phyloP scores from a whole-genome alignment of 768 basidiomycete species.

The Termitomyces sp. region DNA sequence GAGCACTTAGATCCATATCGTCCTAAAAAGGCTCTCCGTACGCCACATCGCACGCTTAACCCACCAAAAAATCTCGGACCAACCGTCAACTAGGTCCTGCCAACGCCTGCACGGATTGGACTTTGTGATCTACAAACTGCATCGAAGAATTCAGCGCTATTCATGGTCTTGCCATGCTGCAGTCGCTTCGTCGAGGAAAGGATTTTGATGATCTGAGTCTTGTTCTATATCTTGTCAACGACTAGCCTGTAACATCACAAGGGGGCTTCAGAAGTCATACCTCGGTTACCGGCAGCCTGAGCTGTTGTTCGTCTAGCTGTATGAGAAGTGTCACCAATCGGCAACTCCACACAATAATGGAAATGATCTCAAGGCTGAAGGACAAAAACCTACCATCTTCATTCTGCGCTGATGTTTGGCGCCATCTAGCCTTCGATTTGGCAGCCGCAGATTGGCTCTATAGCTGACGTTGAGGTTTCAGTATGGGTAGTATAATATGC shows the following conservation, averaged over 20 bases:
- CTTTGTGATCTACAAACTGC: no score
- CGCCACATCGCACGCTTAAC: no score
- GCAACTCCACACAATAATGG: not conserved
- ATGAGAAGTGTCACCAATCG: not conserved
- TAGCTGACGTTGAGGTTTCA: not conserved
- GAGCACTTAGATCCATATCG: no score
- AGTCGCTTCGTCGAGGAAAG: no score
- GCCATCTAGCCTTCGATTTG: not conserved
- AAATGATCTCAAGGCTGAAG: not conserved
- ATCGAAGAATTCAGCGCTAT: no score
- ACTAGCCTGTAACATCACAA: not conserved
- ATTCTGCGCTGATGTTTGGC: not conserved
- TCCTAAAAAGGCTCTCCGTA: no score
- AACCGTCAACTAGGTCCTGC: no score
- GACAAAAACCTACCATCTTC: not conserved
- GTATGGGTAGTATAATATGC: not conserved
- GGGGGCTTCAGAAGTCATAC: not conserved
- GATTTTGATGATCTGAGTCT: no score
- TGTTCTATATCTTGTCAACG: no score
- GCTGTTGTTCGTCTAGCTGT: not conserved
- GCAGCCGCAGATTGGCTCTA: not conserved
- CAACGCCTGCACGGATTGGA: no score
- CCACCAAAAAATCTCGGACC: no score
- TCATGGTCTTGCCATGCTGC: no score
- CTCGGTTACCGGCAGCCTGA: not conserved